phyloP scores from a whole-genome alignment of 108 stramenopile genomes.

The Discostella stelligeroides region DNA sequence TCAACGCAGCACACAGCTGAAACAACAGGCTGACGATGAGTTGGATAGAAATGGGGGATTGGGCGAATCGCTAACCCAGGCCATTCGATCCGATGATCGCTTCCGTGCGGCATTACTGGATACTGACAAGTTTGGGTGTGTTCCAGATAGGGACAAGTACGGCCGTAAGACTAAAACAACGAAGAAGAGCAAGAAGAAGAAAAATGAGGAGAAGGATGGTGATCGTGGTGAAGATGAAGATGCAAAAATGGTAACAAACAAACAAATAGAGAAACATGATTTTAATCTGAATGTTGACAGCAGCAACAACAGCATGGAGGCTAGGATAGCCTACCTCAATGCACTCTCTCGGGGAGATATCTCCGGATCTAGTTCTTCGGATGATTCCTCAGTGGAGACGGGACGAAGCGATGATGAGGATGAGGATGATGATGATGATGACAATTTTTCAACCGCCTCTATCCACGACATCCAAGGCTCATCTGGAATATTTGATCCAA shows the following conservation, averaged over 20 bases:
- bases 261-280: conserved; percentile 12
- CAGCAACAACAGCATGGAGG: conserved; percentile 74
- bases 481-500: conserved; percentile 78
- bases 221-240: conserved; percentile 1
- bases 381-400: conserved; percentile 42
- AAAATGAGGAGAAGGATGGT: conserved; percentile 18
- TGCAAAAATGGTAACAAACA: conserved; percentile 1
- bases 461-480: conserved; percentile 62
- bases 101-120: conserved; percentile 76
- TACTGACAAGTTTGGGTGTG: conserved; percentile 64
- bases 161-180: conserved; percentile 53
- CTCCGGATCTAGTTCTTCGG: conserved; percentile 66
- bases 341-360: conserved; percentile 92
- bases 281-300: conserved; percentile 25
- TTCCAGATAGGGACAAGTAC: conserved; percentile 65
- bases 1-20: conserved; percentile 2
- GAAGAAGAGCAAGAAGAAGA: conserved; percentile 37
- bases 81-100: conserved; percentile 73
- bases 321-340: conserved; percentile 92
- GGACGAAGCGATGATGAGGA: conserved; percentile 41
- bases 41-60: background rate
- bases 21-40: too few relatives aligned
- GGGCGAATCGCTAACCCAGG: conserved; percentile 28
- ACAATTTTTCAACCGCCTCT: conserved; percentile 24
- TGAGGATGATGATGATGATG: conserved; percentile 40